Percentiles rank a stretch among this genome's conserved stretches.
Evolutionary conservation across 139 green algal species (phyloP).

Genomic region (Gonium pectorale): DNA sequence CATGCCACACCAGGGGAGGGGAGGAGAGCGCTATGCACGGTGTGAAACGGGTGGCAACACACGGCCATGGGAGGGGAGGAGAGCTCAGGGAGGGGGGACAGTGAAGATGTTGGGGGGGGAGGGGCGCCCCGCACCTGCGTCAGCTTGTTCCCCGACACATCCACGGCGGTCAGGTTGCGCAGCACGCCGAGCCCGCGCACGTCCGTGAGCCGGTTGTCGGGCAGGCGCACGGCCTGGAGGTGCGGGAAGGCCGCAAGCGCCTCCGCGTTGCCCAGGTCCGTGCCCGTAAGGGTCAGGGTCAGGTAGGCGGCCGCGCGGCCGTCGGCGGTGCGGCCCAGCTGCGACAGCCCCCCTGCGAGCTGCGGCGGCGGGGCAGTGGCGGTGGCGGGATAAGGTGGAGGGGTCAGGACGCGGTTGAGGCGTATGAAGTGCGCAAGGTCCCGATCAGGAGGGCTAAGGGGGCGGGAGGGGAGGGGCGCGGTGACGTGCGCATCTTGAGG

Average conservation of each 20-base stretch:
- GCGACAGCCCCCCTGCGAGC: conserved; percentile 53
- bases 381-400: not conserved
- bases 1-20: too few species aligned
- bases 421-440: too few species aligned
- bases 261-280: conserved; percentile 44
- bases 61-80: too few species aligned
- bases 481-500: too few species aligned
- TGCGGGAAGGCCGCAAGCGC: conserved; percentile 45
- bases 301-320: conserved; percentile 55
- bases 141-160: conserved; percentile 68
- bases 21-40: too few species aligned
- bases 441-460: too few species aligned
- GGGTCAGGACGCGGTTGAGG: too few species aligned
- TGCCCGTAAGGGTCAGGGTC: conserved; percentile 46
- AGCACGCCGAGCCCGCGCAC: conserved; percentile 51
- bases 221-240: conserved; percentile 62
- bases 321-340: conserved; percentile 62
- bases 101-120: not conserved
- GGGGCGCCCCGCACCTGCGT: conserved; percentile 47
- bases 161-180: conserved; percentile 59
- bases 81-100: too few species aligned
- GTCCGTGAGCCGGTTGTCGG: conserved; percentile 60
- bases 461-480: too few species aligned
- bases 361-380: conserved; percentile 1
- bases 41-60: too few species aligned